phyloP scores from a whole-genome alignment of 805 yeast species.

The Candida qinlingensis region DNA sequence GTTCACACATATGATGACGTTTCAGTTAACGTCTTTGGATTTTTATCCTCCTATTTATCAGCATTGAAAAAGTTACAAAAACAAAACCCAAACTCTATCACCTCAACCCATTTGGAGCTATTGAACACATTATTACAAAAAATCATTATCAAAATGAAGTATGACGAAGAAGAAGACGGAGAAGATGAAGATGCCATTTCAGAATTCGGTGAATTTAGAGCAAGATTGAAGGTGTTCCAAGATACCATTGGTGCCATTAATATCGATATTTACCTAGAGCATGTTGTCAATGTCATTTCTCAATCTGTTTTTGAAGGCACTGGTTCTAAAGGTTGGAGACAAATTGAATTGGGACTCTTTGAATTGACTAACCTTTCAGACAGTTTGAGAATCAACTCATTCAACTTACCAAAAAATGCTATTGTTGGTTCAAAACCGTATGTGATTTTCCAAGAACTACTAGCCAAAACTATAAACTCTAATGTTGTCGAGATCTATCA shows the following conservation, averaged over 20 bases:
- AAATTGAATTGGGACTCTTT: conserved; percentile 78
- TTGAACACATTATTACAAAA: conserved; percentile 61
- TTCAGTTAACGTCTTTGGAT: conserved; percentile 75
- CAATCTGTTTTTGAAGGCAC: conserved; percentile 34
- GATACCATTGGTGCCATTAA: conserved; percentile 67
- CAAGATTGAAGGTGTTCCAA: conserved; percentile 70
- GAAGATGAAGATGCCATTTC: conserved; percentile 70
- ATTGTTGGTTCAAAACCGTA: conserved; percentile 63
- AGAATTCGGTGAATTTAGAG: conserved; percentile 76
- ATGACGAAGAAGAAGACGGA: conserved; percentile 70
- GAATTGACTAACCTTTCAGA: conserved; percentile 80
- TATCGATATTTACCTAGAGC: conserved; percentile 56
- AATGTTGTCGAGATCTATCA: conserved; percentile 52
- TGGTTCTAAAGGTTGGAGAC: conserved; percentile 58
- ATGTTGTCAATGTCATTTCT: conserved; percentile 55
- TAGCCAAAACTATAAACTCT: conserved; percentile 44
- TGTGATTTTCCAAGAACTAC: conserved; percentile 53
- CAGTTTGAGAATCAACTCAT: conserved; percentile 68
- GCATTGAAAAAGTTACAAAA: conserved; percentile 54
- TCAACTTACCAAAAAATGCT: conserved; percentile 63
- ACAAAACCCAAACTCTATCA: conserved; percentile 33
- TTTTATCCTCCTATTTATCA: conserved; percentile 67
- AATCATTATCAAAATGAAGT: conserved; percentile 72
- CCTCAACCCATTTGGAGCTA: conserved; percentile 41
- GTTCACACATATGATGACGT: conserved; percentile 87